phyloP scores from a whole-genome alignment of 83 land plant species.

The Picea mariana region DNA sequence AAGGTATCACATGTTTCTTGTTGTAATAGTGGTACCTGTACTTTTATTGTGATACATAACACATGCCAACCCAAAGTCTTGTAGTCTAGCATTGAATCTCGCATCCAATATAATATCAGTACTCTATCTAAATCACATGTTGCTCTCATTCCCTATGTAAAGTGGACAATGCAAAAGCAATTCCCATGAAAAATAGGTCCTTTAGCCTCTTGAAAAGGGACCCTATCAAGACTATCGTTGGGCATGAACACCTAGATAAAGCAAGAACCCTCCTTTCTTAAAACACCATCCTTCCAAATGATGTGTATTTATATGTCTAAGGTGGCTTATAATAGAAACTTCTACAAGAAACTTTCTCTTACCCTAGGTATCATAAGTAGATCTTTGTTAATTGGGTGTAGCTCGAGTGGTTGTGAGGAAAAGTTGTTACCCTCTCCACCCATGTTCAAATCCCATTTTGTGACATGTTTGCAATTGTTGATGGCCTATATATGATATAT shows the following conservation, averaged over 20 bases:
- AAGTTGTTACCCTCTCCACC: no score
- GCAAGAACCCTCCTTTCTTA: slow-evolving; percentile 49
- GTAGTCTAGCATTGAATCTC: slow-evolving; percentile 59
- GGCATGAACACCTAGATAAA: slow-evolving; percentile 77
- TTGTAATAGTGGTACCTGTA: slow-evolving; percentile 57
- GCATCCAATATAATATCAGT: slow-evolving; percentile 71
- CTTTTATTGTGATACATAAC: slow-evolving; percentile 63
- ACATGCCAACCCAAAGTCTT: slow-evolving; percentile 70
- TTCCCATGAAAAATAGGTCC: slow-evolving; percentile 30
- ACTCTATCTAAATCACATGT: slow-evolving; percentile 58
- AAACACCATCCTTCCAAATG: slow-evolving; percentile 74
- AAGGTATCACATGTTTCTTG: slow-evolving; percentile 71
- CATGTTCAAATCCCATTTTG: no score
- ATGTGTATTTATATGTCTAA: slow-evolving; percentile 71
- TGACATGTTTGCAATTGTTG: no score
- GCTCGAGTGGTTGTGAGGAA: no score
- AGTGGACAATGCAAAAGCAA: slow-evolving; percentile 52
- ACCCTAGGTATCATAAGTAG: slow-evolving; percentile 47
- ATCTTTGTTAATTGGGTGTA: slow-evolving; percentile 27
- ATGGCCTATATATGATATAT: no score
- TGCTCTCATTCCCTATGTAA: slow-evolving; percentile 72
- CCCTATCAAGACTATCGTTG: slow-evolving; percentile 63
- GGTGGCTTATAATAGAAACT: slow-evolving; percentile 49
- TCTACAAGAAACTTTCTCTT: slow-evolving; percentile 56
- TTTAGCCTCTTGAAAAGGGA: slow-evolving; percentile 29